Base-by-base conservation (phyloP, 352 stramenopile genomes). In the Pythium vanterpoolii region DNA sequence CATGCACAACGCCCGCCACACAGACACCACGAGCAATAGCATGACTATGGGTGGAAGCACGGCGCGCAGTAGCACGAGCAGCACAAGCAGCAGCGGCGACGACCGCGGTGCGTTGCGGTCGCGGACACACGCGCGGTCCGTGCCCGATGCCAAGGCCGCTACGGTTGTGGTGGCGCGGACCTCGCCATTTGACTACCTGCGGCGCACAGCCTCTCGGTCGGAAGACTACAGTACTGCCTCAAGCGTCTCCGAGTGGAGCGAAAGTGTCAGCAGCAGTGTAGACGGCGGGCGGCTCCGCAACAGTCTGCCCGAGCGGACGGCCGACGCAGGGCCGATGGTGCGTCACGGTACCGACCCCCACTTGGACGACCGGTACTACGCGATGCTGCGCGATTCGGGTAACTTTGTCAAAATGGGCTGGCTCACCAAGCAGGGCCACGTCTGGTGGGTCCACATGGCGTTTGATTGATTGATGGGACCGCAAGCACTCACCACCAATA, bases 371-470 rank as follows among this genome's bases (percentile, higher is more conserved):
- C 68, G 74, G 1, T 87, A 86, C 56, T 92, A 90, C 57, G 73
- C 78, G 13, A 66, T 73, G 23, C 76, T 89, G 66, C 39, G 82
- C 34, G 77, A 88, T 49, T 69, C 75, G 18, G 83, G 83, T 39
- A 86, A 90, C 33, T 93, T 84, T 28, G 79, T 93, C 40, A 83
- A 83, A 56, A 90, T 89, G 76, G 84, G 82, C 4, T 93, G 84
- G 84, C 80, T 93, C 54, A 91, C 71, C 8, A 93, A 93, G 65
- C 82, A 93, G 34, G 84, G 84, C 0, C 84, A 93, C 70, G 73
- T 90, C 57, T 91, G 84, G 83, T 85, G 61, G 26, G 65, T 62
- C 14, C 18, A 16, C 38, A 8, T 43, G 2, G 34, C 9, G 34
- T 4, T 40, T 16, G 18, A 42, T 28, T 44, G 38, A 44, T 27